Conservation (phyloP, 2,329 filamentous ascomycete species). For the Pseudopithomyces chartarum region DNA sequence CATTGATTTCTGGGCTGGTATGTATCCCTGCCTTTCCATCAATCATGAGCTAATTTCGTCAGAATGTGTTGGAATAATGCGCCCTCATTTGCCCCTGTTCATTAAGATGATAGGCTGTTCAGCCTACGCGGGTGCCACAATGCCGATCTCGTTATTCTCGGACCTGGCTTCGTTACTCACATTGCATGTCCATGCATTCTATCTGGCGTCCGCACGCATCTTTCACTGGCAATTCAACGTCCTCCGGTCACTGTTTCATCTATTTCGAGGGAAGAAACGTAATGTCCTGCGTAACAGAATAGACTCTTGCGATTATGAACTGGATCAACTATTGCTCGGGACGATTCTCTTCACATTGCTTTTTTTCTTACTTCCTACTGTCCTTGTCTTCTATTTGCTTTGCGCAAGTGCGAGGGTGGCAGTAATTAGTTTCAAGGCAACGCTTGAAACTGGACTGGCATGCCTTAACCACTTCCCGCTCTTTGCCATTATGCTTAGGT, state of each 20-base stretch:
- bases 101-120: conserved; percentile 94
- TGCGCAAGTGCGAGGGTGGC: conserved; percentile 94
- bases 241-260: conserved; percentile 94
- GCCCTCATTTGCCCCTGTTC: conserved; percentile 80
- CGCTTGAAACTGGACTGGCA: conserved; percentile 87
- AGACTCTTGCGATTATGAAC: conserved; percentile 97
- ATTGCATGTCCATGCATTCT: conserved; percentile 97
- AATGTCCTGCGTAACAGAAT: conserved; percentile 97
- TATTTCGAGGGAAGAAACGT: conserved; percentile 97
- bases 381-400: conserved; percentile 94
- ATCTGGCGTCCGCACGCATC: conserved; percentile 93
- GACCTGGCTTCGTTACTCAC: conserved; percentile 91
- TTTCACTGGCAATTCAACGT: conserved; percentile 99
- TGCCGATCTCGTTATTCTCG: conserved; percentile 95
- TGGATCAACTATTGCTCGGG: conserved; percentile 93
- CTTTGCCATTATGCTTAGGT: conserved; percentile 92
- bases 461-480: conserved; percentile 97
- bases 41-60: conserved; percentile 14
- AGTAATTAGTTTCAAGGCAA: conserved; percentile 91
- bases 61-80: conserved; percentile 77
- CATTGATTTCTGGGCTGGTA: conserved; percentile 95
- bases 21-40: conserved; percentile 27
- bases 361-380: conserved; percentile 92
- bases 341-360: conserved; percentile 96
- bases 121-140: conserved; percentile 92